A percentile compares a stretch with the other conserved stretches of the same genome.
Conservation (phyloP, 139 green algal species). For the Asterochloris erici region DNA sequence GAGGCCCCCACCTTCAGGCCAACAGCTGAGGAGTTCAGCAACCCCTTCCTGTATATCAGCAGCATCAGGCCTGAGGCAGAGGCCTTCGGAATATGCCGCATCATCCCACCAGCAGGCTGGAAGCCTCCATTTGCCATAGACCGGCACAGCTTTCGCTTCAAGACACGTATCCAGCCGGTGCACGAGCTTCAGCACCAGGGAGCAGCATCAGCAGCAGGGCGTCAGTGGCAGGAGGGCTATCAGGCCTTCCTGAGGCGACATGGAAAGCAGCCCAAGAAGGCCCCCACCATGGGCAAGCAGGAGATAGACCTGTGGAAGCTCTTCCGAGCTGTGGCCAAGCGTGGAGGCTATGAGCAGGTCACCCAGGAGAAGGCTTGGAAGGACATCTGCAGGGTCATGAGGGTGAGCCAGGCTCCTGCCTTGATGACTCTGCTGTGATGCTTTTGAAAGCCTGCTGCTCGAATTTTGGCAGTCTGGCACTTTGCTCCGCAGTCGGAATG, state of each 20-base stretch:
- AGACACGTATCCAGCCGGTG: slow-evolving; percentile 72
- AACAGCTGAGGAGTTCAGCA: slow-evolving; percentile 30
- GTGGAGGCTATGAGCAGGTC: slow-evolving; percentile 66
- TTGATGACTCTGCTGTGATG: not conserved
- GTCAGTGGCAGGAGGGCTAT: slow-evolving; percentile 57
- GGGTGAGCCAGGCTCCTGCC: slow-evolving; percentile 38
- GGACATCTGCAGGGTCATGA: slow-evolving; percentile 60
- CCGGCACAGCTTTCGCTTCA: slow-evolving; percentile 52
- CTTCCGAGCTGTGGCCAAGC: slow-evolving; percentile 48
- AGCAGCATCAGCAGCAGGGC: slow-evolving; percentile 10
- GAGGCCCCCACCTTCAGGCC: slow-evolving; percentile 29
- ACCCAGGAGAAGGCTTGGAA: slow-evolving; percentile 69
- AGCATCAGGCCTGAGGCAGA: slow-evolving; percentile 41
- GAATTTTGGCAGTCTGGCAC: too few relatives aligned
- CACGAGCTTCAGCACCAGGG: slow-evolving; percentile 72
- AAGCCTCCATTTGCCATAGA: slow-evolving; percentile 62
- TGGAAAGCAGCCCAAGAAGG: slow-evolving; percentile 38
- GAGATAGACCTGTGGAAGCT: slow-evolving; percentile 74
- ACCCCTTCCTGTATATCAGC: slow-evolving; percentile 34
- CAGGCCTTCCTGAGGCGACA: slow-evolving; percentile 42
- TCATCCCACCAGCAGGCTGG: slow-evolving; percentile 68
- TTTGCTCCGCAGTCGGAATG: not conserved
- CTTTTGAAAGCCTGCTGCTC: too few relatives aligned
- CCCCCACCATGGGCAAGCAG: slow-evolving; percentile 59
- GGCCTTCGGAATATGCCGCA: slow-evolving; percentile 69